phyloP scores from a whole-genome alignment of 805 yeast species.

The Saccharomycopsis amapae region DNA sequence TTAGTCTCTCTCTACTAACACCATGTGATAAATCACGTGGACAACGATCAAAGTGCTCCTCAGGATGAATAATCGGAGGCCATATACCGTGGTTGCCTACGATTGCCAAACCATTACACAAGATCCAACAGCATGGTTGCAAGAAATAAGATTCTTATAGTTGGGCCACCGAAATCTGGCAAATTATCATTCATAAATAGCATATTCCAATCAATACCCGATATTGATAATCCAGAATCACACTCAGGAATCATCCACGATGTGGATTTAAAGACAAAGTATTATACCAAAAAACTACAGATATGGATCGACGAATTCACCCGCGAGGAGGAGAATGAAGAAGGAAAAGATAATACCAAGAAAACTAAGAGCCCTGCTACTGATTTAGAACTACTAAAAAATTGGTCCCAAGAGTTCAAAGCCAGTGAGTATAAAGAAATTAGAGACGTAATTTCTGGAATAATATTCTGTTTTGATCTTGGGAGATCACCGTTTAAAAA shows the following conservation, averaged over 20 bases:
- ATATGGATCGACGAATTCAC: slow-evolving; percentile 23
- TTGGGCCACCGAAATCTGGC: slow-evolving; percentile 18
- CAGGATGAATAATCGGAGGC: too few species aligned
- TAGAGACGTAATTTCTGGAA: slow-evolving; percentile 75
- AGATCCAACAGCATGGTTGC: slow-evolving; percentile 9
- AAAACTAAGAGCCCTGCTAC: too few species aligned
- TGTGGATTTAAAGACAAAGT: slow-evolving; percentile 17
- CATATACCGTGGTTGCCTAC: too few species aligned
- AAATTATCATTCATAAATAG: slow-evolving; percentile 12
- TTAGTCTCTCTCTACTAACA: too few species aligned
- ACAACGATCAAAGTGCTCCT: too few species aligned
- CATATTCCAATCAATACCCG: slow-evolving; percentile 10
- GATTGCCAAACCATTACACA: background rate
- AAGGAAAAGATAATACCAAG: slow-evolving; percentile 18
- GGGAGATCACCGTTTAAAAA: slow-evolving; percentile 46
- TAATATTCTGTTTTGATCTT: slow-evolving; percentile 39
- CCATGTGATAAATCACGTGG: too few species aligned
- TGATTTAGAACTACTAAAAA: background rate
- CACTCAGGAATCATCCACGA: slow-evolving; percentile 20
- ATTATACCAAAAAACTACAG: slow-evolving; percentile 13
- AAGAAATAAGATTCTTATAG: slow-evolving; percentile 14
- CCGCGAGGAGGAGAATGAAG: slow-evolving; percentile 26
- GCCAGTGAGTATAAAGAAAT: slow-evolving; percentile 64
- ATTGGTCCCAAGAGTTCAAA: slow-evolving; percentile 52
- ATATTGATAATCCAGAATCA: background rate